A percentile compares a stretch with the other conserved stretches of the same genome.
These are phyloP conservation scores for Pichia scutulata DNA, from an alignment of 805 yeast species.

Conservation along the genomic window DNA sequence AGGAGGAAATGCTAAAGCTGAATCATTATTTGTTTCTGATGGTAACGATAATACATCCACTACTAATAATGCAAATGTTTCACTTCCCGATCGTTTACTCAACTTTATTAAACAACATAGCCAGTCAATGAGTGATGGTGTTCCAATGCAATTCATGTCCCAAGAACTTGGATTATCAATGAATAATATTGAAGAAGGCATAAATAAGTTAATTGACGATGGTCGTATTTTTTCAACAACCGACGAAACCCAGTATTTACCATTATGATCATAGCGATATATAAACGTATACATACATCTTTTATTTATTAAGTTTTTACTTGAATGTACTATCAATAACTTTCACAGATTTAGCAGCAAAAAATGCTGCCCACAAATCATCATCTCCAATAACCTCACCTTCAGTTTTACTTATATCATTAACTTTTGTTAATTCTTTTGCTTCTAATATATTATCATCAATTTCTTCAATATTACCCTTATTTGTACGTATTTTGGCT, in stretches of 20 bases:
- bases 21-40: constrained; percentile 39
- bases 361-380: constrained; percentile 60
- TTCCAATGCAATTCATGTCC: constrained; percentile 55
- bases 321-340: constrained; percentile 13
- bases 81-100: constrained; percentile 31
- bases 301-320: neutral
- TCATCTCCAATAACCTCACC: constrained; percentile 32
- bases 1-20: constrained; percentile 11
- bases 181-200: constrained; percentile 41
- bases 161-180: constrained; percentile 45
- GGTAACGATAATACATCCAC: constrained; percentile 14
- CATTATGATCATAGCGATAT: constrained; percentile 30
- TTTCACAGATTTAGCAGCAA: constrained; percentile 29
- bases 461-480: constrained; percentile 14
- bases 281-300: neutral
- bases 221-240: constrained; percentile 65
- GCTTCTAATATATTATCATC: constrained; percentile 21
- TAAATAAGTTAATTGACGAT: constrained; percentile 51
- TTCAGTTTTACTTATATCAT: neutral
- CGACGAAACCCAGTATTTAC: constrained; percentile 56
- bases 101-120: constrained; percentile 42
- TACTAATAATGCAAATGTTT: neutral
- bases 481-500: constrained; percentile 23
- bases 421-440: constrained; percentile 44
- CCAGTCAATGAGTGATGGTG: constrained; percentile 64